phyloP scores from a whole-genome alignment of 2,329 filamentous ascomycete species.

The Stagonosporopsis chrysanthemi region DNA sequence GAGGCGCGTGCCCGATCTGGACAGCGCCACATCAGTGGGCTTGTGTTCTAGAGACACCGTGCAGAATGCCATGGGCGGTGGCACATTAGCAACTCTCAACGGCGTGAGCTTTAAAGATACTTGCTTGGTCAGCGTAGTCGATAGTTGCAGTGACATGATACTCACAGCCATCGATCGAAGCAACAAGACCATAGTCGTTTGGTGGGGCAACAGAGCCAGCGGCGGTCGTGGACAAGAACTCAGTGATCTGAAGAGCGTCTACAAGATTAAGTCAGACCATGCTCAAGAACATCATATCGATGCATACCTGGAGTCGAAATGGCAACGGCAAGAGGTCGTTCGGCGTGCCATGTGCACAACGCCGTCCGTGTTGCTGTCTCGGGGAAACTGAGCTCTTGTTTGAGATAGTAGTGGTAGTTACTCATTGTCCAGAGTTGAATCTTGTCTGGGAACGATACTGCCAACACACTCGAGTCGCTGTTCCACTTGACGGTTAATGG shows the following conservation, averaged over 20 bases:
- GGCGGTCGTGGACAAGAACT: constrained; percentile 71
- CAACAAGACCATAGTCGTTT: constrained; percentile 78
- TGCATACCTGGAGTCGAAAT: constrained; percentile 52
- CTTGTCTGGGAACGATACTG: constrained; percentile 75
- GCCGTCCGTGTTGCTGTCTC: constrained; percentile 25
- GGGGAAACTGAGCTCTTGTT: constrained; percentile 74
- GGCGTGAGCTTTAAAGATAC: constrained; percentile 81
- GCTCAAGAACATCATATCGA: background rate
- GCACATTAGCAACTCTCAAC: constrained; percentile 81
- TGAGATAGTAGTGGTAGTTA: constrained; percentile 98
- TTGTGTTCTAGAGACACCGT: constrained; percentile 71
- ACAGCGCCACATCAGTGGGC: constrained; percentile 78
- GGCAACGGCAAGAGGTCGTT: constrained; percentile 76
- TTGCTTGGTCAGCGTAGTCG: constrained; percentile 34
- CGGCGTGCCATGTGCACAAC: constrained; percentile 75
- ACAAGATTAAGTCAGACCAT: background rate
- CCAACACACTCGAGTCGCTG: constrained; percentile 86
- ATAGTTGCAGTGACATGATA: constrained; percentile 9
- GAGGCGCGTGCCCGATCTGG: constrained; percentile 55
- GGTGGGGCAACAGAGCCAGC: constrained; percentile 74
- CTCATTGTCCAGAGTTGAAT: constrained; percentile 97
- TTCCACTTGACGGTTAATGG: constrained; percentile 83
- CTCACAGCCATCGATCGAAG: constrained; percentile 81
- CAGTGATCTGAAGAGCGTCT: constrained; percentile 64
- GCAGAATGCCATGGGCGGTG: constrained; percentile 89